Evolutionary conservation across 78 protist species (phyloP).

Genomic region (Cyanophora paradoxa): DNA sequence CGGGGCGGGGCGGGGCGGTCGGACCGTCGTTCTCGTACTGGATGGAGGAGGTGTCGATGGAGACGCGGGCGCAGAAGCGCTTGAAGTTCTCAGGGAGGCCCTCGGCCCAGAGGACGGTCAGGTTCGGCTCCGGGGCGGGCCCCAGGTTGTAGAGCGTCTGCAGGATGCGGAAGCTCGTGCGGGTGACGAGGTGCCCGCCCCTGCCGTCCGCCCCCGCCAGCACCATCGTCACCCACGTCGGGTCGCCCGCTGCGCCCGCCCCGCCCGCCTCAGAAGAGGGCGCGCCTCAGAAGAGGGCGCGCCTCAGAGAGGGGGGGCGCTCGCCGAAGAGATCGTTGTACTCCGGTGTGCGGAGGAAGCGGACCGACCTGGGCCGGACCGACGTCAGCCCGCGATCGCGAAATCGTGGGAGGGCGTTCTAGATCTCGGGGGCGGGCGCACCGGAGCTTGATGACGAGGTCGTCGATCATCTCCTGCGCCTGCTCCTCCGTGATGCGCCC

Average conservation of each 20-base stretch:
- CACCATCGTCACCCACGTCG: constrained; percentile 31
- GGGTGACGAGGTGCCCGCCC: constrained; percentile 5
- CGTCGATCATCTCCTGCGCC: constrained; percentile 31
- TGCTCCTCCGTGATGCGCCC: constrained; percentile 3
- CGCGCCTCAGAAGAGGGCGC: too few species aligned
- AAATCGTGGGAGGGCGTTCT: too few species aligned
- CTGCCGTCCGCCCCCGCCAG: constrained; percentile 16
- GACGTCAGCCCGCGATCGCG: too few species aligned
- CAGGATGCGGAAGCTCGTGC: constrained; percentile 33
- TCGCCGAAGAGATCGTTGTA: constrained; percentile 38
- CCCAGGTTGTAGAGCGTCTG: constrained; percentile 28
- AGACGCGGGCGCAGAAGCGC: constrained; percentile 20
- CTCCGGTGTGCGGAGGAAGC: constrained; percentile 31
- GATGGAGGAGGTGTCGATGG: constrained; percentile 24
- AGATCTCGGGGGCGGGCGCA: constrained; percentile 16
- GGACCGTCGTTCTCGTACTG: constrained; percentile 39
- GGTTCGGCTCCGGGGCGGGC: constrained; percentile 33
- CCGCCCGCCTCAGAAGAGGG: too few species aligned
- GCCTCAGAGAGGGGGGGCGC: too few species aligned
- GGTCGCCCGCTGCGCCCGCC: constrained; percentile 8
- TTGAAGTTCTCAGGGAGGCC: constrained; percentile 20
- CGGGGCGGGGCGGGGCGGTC: too few species aligned
- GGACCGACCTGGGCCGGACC: not conserved
- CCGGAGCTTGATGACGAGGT: constrained; percentile 33
- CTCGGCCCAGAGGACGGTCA: constrained; percentile 21